phyloP scores from a whole-genome alignment of 805 yeast genomes.

The Teunomyces tritomae region DNA sequence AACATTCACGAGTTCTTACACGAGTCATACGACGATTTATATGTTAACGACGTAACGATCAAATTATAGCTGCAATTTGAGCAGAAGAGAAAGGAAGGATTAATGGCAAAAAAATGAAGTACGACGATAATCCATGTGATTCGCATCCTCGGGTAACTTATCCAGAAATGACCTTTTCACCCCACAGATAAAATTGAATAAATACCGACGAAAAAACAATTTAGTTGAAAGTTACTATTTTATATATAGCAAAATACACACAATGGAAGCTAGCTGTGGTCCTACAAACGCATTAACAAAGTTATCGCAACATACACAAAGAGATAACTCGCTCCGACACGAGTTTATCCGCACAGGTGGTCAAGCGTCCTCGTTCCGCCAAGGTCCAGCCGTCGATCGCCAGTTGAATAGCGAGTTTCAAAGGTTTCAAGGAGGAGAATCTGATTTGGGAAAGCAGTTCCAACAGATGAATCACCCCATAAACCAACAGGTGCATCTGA shows the following conservation, averaged over 20 bases:
- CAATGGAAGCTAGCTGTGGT: slow-evolving; percentile 44
- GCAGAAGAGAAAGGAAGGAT: too few relatives aligned
- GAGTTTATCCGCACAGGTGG: slow-evolving; percentile 18
- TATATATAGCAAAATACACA: not conserved
- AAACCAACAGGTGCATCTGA: slow-evolving; percentile 11
- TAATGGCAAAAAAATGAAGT: too few relatives aligned
- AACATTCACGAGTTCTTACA: slow-evolving; percentile 72
- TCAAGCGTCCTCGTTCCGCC: slow-evolving; percentile 8
- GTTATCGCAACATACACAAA: slow-evolving; percentile 38
- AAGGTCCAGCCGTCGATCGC: slow-evolving; percentile 25
- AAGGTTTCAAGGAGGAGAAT: slow-evolving; percentile 20
- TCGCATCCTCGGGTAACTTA: not conserved
- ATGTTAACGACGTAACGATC: slow-evolving; percentile 2
- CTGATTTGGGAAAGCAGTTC: slow-evolving; percentile 15
- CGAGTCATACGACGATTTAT: slow-evolving; percentile 42
- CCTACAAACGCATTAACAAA: slow-evolving; percentile 44
- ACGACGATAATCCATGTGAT: not conserved
- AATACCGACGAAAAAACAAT: not conserved
- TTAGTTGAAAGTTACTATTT: not conserved
- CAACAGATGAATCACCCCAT: slow-evolving; percentile 9
- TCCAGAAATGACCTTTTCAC: not conserved
- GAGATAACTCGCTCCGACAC: slow-evolving; percentile 40
- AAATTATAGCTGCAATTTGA: not conserved
- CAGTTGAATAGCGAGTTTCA: slow-evolving; percentile 40
- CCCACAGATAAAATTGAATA: not conserved